Percentiles rank a stretch among this genome's conserved stretches.
Evolutionary conservation across 192 early-diverging fungal genomes (phyloP).

Genomic region (Spizellomyces sp.): DNA sequence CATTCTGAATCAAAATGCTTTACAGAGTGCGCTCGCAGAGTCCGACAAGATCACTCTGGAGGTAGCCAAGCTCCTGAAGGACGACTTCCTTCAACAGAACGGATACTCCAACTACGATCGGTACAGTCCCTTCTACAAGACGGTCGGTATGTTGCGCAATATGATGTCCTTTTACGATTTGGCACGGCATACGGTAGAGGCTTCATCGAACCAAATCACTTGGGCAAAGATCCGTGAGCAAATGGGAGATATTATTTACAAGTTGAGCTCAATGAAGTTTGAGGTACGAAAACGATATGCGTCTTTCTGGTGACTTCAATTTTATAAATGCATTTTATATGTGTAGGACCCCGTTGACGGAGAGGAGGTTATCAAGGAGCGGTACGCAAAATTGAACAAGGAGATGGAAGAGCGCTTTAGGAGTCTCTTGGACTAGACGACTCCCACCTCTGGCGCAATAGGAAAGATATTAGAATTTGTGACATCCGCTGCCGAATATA

Average conservation of each 20-base stretch:
- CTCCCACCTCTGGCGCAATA: too few relatives aligned
- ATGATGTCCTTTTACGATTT: slow-evolving; percentile 96
- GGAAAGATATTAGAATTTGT: too few relatives aligned
- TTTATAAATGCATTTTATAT: not conserved
- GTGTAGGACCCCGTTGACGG: slow-evolving; percentile 91
- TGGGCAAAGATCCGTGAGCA: slow-evolving; percentile 94
- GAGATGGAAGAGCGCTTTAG: slow-evolving; percentile 98
- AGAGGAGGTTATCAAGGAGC: slow-evolving; percentile 80
- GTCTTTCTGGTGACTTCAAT: not conserved
- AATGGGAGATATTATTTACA: slow-evolving; percentile 93
- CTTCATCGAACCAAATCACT: slow-evolving; percentile 82
- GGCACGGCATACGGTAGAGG: slow-evolving; percentile 94
- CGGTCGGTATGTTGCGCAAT: slow-evolving; percentile 97
- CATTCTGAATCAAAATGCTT: slow-evolving; percentile 27
- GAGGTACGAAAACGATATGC: slow-evolving; percentile 54
- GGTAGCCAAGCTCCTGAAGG: slow-evolving; percentile 97
- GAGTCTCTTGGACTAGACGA: slow-evolving; percentile 63
- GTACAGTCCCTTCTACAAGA: slow-evolving; percentile 99
- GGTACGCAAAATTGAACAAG: slow-evolving; percentile 86
- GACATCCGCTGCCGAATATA: too few relatives aligned
- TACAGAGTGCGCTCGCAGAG: slow-evolving; percentile 72
- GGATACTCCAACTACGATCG: slow-evolving; percentile 98
- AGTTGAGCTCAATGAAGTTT: slow-evolving; percentile 99
- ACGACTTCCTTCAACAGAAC: slow-evolving; percentile 99
- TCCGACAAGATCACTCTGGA: slow-evolving; percentile 99